Conservation (phyloP, 2,329 filamentous ascomycete species). For the Juglanconis oblonga region DNA sequence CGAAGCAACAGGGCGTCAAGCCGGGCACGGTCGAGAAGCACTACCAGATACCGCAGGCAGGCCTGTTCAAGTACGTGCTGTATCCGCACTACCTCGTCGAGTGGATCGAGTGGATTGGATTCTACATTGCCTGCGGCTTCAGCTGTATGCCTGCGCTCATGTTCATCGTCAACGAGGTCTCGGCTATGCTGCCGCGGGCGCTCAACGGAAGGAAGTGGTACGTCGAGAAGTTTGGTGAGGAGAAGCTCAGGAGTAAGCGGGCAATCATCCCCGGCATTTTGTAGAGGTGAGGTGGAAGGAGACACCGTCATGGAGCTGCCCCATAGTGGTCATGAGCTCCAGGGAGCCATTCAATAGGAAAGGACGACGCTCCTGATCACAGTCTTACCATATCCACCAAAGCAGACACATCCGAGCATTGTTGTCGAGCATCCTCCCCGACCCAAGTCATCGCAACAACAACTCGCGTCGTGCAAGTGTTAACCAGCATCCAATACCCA, state of each 20-base stretch:
- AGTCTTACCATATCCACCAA: no score
- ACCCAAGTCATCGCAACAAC: no score
- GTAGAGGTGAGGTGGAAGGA: constrained; percentile 1
- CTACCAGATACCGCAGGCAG: constrained; percentile 81
- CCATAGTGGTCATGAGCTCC: no score
- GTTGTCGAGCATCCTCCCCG: no score
- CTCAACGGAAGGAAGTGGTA: constrained; percentile 84
- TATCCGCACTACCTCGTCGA: constrained; percentile 95
- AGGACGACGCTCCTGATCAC: not conserved
- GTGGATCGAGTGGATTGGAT: constrained; percentile 95
- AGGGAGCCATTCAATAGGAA: not conserved
- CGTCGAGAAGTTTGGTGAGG: constrained; percentile 78
- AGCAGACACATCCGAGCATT: no score
- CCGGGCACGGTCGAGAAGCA: constrained; percentile 65
- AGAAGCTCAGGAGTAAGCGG: constrained; percentile 72
- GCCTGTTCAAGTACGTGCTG: constrained; percentile 77
- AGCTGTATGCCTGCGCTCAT: constrained; percentile 70
- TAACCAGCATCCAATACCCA: no score
- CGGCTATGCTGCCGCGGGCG: constrained; percentile 87
- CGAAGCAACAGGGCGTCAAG: constrained; percentile 30
- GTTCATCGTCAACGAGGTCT: constrained; percentile 83
- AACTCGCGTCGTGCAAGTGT: no score
- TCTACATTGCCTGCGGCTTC: constrained; percentile 71
- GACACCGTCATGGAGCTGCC: no score
- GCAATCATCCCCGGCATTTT: constrained; percentile 62